A percentile compares a stretch with the other conserved stretches of the same genome.
These are phyloP conservation scores for Sclerotinia minor DNA, from an alignment of 2,329 filamentous ascomycete species.

Conservation along the genomic window DNA sequence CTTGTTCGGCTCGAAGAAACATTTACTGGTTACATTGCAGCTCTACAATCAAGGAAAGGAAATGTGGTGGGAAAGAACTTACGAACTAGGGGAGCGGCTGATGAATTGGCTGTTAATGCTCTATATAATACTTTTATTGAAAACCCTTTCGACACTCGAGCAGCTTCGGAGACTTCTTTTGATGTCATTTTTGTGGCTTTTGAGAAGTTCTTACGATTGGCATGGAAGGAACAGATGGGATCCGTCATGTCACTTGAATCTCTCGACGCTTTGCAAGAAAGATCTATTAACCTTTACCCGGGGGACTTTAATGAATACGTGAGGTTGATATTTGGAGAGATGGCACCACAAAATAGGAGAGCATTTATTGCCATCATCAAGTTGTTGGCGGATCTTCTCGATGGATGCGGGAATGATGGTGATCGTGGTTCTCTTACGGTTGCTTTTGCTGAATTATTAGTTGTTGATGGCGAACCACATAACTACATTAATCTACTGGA, in stretches of 20 bases:
- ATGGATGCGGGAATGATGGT: conserved; percentile 87
- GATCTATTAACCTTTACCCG: conserved; percentile 64
- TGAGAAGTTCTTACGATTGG: conserved; percentile 86
- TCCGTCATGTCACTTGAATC: conserved; percentile 73
- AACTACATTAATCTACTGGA: conserved; percentile 88
- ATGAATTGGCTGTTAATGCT: conserved; percentile 82
- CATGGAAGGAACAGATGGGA: conserved; percentile 87
- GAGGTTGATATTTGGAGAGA: conserved; percentile 62
- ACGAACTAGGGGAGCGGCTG: conserved; percentile 66
- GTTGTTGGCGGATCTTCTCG: conserved; percentile 80
- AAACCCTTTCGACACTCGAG: conserved; percentile 74
- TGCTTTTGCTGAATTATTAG: conserved; percentile 84
- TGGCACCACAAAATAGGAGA: conserved; percentile 69
- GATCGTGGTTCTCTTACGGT: conserved; percentile 85
- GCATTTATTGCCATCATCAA: conserved; percentile 84
- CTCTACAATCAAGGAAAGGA: conserved; percentile 80
- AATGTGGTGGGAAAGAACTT: conserved; percentile 79
- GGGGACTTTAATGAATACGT: conserved; percentile 73
- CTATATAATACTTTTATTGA: conserved; percentile 87
- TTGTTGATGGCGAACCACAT: conserved; percentile 72
- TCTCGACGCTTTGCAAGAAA: conserved; percentile 72
- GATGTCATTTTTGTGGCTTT: conserved; percentile 90
- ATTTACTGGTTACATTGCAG: conserved; percentile 78
- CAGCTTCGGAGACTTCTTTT: conserved; percentile 71
- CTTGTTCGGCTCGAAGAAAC: conserved; percentile 78